Base-by-base conservation (phyloP, 2,329 filamentous ascomycete genomes). In the Colletotrichum viniferum region DNA sequence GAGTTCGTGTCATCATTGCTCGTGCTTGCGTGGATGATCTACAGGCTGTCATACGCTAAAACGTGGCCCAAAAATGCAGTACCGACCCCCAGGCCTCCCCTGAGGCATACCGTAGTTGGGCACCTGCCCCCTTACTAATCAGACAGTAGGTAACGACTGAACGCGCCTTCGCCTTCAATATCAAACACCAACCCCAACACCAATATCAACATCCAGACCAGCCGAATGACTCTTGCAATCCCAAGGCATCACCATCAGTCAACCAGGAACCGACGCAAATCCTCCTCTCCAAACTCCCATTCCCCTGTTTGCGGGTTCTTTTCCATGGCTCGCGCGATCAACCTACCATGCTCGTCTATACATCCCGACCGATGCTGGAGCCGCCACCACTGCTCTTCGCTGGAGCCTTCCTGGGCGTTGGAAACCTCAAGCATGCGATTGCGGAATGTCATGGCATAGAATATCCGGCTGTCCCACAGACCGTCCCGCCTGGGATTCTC, bases 401-500 rank as follows among this genome's bases (percentile, higher is more conserved):
- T 24, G 7, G 43, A 75, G 2, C 79, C 79, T 63, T 80, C 78
- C 10, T 36, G 61, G 30, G 74, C 71, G 48, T 80, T 80, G 36
- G 76, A 78, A 4, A 38, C 24, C 75, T 81, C 80, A 21, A 79
- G 26, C 3, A 43, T 60, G 3, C 76, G 71, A 60, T 79, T 77
- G 18, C 69, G 60, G 3, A 75, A 65, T 32, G 58, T 77, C 56
- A 80, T 61, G 2, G 79, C 78, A 18, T 73, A 69, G 21, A 80
- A 69, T 14, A 77, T 71, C 18, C 78, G 77, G 30, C 74, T 80
- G 55, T 81, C 80, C 79, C 80, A 81, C 34, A 82, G 79, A 1
- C 79, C 79, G 73, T 82, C 81, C n/a, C 78, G 76, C n/a, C 79
- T 76, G 18, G 79, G 80, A 34, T 80, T 77, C 21, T 66, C 65